Evolutionary conservation across 495 filamentous ascomycete genomes (phyloP).

Genomic region (Ascodesmis nigricans): DNA sequence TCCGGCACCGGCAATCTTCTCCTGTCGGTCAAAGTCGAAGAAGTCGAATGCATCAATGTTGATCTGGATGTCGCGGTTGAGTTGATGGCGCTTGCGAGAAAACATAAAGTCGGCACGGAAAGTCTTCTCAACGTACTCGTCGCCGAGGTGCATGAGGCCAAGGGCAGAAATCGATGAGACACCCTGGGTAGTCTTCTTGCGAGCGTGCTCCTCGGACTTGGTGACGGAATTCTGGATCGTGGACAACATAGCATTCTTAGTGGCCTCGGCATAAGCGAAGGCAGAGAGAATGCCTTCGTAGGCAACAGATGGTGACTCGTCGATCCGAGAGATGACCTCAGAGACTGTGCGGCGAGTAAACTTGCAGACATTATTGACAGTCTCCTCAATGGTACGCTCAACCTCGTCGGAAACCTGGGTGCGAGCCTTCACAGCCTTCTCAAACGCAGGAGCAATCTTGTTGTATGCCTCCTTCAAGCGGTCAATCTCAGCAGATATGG

Average conservation of each 20-base stretch:
- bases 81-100: constrained; percentile 48
- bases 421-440: constrained; percentile 61
- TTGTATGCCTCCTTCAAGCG: constrained; percentile 58
- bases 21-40: constrained; percentile 83
- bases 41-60: constrained; percentile 81
- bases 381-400: constrained; percentile 60
- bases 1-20: constrained; percentile 77
- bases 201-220: constrained; percentile 63
- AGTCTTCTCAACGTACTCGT: constrained; percentile 58
- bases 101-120: constrained; percentile 91
- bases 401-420: constrained; percentile 62
- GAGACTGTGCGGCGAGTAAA: constrained; percentile 53
- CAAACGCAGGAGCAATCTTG: constrained; percentile 64
- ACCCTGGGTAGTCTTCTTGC: constrained; percentile 53
- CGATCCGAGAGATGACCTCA: constrained; percentile 45
- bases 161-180: constrained; percentile 71
- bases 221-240: constrained; percentile 59
- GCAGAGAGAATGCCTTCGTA: constrained; percentile 71
- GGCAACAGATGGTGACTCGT: constrained; percentile 51
- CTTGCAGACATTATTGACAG: constrained; percentile 63
- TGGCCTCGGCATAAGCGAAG: constrained; percentile 81
- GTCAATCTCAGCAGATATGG: constrained; percentile 67
- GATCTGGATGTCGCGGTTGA: constrained; percentile 66
- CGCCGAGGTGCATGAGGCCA: constrained; percentile 69
- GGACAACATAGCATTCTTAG: constrained; percentile 78